These are phyloP conservation scores for Ceratocystis cubensis DNA, from an alignment of 2,329 filamentous ascomycete genomes.

Conservation along the genomic window DNA sequence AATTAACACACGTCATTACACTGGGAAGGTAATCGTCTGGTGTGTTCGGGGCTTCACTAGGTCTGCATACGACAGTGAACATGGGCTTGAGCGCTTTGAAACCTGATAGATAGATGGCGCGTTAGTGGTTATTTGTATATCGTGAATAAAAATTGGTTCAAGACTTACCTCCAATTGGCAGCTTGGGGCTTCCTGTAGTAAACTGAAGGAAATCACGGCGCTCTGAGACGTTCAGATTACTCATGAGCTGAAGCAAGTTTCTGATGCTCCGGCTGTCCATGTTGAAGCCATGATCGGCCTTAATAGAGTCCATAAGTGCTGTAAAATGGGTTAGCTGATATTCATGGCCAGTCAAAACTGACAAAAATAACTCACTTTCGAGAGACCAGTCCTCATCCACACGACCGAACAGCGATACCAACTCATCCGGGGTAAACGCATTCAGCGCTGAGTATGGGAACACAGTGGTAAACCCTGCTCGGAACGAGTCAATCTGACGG, in stretches of 20 bases:
- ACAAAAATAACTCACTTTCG: slow-evolving; percentile 57
- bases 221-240: slow-evolving; percentile 59
- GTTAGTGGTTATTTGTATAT: neutral
- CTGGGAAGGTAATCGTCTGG: slow-evolving; percentile 98
- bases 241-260: slow-evolving; percentile 90
- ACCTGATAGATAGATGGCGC: slow-evolving; percentile 39
- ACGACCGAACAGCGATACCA: slow-evolving; percentile 86
- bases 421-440: slow-evolving; percentile 87
- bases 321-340: slow-evolving; percentile 23
- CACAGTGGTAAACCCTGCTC: slow-evolving; percentile 81
- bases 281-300: slow-evolving; percentile 96
- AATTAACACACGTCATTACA: slow-evolving; percentile 99
- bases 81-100: slow-evolving; percentile 96
- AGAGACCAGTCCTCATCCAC: slow-evolving; percentile 95
- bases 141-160: neutral
- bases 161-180: slow-evolving; percentile 82
- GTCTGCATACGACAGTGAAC: slow-evolving; percentile 98
- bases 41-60: slow-evolving; percentile 84
- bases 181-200: slow-evolving; percentile 92
- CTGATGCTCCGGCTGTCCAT: slow-evolving; percentile 95
- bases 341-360: neutral
- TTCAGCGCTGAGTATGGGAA: slow-evolving; percentile 88
- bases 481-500: slow-evolving; percentile 82
- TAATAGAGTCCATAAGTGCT: slow-evolving; percentile 96
- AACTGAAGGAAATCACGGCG: slow-evolving; percentile 94